Evolutionary conservation across 176 grass and related monocot genomes (phyloP).

Genomic region (Zea mays): DNA sequence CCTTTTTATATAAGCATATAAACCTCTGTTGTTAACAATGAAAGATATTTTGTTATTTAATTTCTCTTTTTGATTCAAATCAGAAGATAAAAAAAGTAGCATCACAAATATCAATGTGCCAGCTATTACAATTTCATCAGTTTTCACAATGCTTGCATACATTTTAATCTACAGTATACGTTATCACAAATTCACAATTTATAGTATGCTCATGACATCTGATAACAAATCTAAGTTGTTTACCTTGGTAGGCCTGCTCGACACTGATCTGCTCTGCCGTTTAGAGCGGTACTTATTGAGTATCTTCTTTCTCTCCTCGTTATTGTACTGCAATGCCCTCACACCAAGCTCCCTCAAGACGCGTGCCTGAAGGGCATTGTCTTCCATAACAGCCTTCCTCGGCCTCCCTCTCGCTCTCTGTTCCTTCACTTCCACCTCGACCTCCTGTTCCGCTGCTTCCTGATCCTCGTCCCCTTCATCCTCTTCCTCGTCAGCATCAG

Average conservation of each 20-base stretch:
- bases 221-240: slow-evolving; percentile 23
- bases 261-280: slow-evolving; percentile 52
- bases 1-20: not conserved
- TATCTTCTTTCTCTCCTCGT: slow-evolving; percentile 77
- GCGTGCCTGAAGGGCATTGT: slow-evolving; percentile 33
- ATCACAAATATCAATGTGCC: not conserved
- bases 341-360: slow-evolving; percentile 47
- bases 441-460: slow-evolving; percentile 40
- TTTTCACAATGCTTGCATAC: not conserved
- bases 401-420: slow-evolving; percentile 57
- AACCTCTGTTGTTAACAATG: not conserved
- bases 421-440: slow-evolving; percentile 45
- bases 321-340: slow-evolving; percentile 48
- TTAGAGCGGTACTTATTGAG: slow-evolving; percentile 71
- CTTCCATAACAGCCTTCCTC: slow-evolving; percentile 40
- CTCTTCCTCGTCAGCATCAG: not conserved
- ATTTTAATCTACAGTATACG: not conserved
- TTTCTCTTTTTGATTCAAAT: not conserved
- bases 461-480: not conserved
- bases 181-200: not conserved
- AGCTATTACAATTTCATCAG: slow-evolving; percentile 1
- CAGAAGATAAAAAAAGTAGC: not conserved
- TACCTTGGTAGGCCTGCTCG: slow-evolving; percentile 64
- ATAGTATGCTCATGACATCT: not conserved
- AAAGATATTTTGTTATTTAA: not conserved